Evolutionary conservation across 768 basidiomycete species (phyloP).

Genomic region (Tylopilus felleus): DNA sequence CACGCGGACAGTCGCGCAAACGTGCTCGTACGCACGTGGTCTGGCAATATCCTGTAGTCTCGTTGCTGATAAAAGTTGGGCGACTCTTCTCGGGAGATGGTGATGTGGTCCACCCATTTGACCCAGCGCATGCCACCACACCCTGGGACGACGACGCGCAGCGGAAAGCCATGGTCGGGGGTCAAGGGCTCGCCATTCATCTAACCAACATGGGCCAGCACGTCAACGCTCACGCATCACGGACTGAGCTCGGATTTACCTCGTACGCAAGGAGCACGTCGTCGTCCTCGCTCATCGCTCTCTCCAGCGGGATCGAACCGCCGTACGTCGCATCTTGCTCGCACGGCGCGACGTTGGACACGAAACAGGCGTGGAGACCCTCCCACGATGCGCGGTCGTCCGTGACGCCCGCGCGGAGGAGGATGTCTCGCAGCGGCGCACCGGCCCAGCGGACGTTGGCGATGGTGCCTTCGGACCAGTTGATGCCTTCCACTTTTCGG

Average conservation of each 20-base stretch:
- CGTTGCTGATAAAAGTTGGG: slow-evolving; percentile 69
- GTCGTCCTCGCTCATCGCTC: slow-evolving; percentile 43
- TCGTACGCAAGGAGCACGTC: slow-evolving; percentile 63
- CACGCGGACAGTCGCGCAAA: neutral
- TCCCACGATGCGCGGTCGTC: slow-evolving; percentile 17
- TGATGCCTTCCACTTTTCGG: slow-evolving; percentile 48
- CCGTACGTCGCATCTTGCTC: slow-evolving; percentile 64
- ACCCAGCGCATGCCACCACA: slow-evolving; percentile 70
- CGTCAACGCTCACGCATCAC: neutral
- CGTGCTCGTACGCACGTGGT: slow-evolving; percentile 35
- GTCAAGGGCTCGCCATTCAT: slow-evolving; percentile 63
- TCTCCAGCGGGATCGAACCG: slow-evolving; percentile 55
- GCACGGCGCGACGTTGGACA: slow-evolving; percentile 56
- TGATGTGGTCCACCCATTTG: slow-evolving; percentile 68
- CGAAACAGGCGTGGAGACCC: slow-evolving; percentile 54
- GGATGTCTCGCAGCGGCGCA: slow-evolving; percentile 52
- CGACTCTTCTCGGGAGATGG: slow-evolving; percentile 51
- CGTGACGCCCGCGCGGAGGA: slow-evolving; percentile 42
- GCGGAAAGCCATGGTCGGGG: slow-evolving; percentile 60
- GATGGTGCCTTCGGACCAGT: slow-evolving; percentile 67
- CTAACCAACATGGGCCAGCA: slow-evolving; percentile 16
- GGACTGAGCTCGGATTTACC: slow-evolving; percentile 29
- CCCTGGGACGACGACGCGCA: slow-evolving; percentile 68
- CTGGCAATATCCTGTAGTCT: slow-evolving; percentile 66
- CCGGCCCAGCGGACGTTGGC: slow-evolving; percentile 70